These are phyloP conservation scores for Magnusiomyces tetraspermus DNA, from an alignment of 1,139 yeast species.

Conservation along the genomic window DNA sequence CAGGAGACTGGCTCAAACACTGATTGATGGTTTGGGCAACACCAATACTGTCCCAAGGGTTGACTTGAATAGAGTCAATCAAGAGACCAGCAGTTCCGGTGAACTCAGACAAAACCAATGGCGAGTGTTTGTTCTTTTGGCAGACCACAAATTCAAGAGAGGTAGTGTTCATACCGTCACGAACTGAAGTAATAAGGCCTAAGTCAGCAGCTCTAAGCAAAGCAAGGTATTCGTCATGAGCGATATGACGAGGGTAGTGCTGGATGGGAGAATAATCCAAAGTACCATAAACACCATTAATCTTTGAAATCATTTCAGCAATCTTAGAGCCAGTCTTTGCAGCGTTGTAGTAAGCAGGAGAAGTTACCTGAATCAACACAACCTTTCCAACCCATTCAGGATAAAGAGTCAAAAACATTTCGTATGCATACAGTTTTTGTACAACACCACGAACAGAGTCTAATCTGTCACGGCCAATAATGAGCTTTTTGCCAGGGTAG, in stretches of 20 bases:
- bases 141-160: constrained; percentile 86
- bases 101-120: constrained; percentile 61
- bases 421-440: constrained; percentile 89
- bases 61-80: constrained; percentile 72
- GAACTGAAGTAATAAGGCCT: constrained; percentile 77
- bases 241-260: constrained; percentile 84
- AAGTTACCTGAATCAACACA: constrained; percentile 83
- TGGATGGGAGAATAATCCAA: constrained; percentile 46
- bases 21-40: constrained; percentile 77
- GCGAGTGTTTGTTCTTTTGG: constrained; percentile 63
- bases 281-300: constrained; percentile 76
- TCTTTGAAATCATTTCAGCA: constrained; percentile 63
- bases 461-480: constrained; percentile 90
- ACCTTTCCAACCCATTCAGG: constrained; percentile 90
- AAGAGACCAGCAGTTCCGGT: constrained; percentile 84
- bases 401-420: constrained; percentile 73
- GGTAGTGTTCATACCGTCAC: constrained; percentile 97
- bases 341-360: constrained; percentile 54
- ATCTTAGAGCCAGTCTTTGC: constrained; percentile 58
- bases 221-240: constrained; percentile 82
- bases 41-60: constrained; percentile 74
- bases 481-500: constrained; percentile 67
- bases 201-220: constrained; percentile 81
- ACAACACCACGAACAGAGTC: constrained; percentile 96
- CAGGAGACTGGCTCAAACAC: constrained; percentile 41